Evolutionary conservation across 2,329 filamentous ascomycete genomes (phyloP), one percentile per base, ranked within the genome.

Genomic region (Aspergillus phoenicis): DNA sequence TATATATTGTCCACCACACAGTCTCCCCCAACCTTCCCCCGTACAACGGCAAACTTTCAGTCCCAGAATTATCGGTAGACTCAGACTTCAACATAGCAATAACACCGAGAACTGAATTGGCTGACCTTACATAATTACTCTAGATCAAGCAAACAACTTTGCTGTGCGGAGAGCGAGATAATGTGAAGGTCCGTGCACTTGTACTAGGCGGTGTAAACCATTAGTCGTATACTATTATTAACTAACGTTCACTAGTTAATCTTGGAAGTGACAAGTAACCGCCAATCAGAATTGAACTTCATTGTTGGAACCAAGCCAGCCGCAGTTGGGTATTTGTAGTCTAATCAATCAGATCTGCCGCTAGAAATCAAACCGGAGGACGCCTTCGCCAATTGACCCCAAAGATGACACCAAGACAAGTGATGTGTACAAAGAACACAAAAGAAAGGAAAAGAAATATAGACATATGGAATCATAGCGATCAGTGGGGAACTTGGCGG

Each of bases 311-410:
- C n/a, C 11, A 41, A 8, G 38, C 8, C 15, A 17, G 38, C 38
- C 7, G 1, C 4, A 41, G 15, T 17, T 41, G 38, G 38, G 38
- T n/a, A 17, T 41, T 41, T 13, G 11, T 41, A 41, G 38, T 41
- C 38, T 41, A 41, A 41, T 41, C 38, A 41, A 41, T 41, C 38
- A 41, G 38, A 41, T 41, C 38, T 41, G 38, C 38, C 38, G 38
- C 38, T 41, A 41, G n/a, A 41, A 41, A 17, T 41, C 38, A 17
- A 41, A n/a, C 38, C 15, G 38, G 38, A 17, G n/a, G 15, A 41
- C 38, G 38, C 38, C 38, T 41, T 41, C 13, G 36, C n/a, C 36
- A 39, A 39, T 39, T 6, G 36, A 39, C 38, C 38, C n/a, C 33
- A 36, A 26, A 11, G 0, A 36, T 2, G 28, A 30, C 11, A 30